These are phyloP conservation scores for Monascus purpureus DNA, from an alignment of 495 filamentous ascomycete genomes.

Conservation along the genomic window DNA sequence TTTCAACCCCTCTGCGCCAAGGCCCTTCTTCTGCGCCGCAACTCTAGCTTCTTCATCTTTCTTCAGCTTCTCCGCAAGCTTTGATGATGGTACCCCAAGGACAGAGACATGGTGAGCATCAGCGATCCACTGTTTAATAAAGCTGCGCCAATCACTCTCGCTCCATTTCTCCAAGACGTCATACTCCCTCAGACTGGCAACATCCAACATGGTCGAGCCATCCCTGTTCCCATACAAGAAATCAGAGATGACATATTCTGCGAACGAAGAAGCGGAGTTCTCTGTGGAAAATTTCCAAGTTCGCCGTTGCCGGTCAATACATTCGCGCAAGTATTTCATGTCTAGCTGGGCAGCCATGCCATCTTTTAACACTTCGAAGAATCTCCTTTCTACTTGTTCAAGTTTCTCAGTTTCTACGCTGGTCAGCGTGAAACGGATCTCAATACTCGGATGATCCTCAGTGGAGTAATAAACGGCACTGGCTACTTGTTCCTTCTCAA, in stretches of 20 bases:
- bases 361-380: constrained; percentile 72
- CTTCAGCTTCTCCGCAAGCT: constrained; percentile 58
- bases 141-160: constrained; percentile 69
- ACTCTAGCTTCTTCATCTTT: constrained; percentile 48
- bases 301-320: constrained; percentile 61
- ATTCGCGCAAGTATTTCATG: constrained; percentile 78
- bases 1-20: constrained; percentile 55
- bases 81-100: constrained; percentile 66
- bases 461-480: constrained; percentile 65
- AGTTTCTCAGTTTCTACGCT: constrained; percentile 81
- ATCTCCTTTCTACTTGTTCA: constrained; percentile 63
- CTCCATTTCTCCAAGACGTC: constrained; percentile 66
- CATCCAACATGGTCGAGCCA: constrained; percentile 60
- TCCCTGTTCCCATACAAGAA: constrained; percentile 81
- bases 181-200: constrained; percentile 57
- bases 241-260: constrained; percentile 71
- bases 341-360: constrained; percentile 68
- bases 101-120: constrained; percentile 79
- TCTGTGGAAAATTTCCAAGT: constrained; percentile 71
- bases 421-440: constrained; percentile 71
- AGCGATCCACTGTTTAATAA: constrained; percentile 69
- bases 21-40: constrained; percentile 39
- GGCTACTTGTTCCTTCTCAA: constrained; percentile 85
- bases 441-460: constrained; percentile 62
- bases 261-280: constrained; percentile 56